phyloP scores from a whole-genome alignment of 2,329 filamentous ascomycete species.

The Diaporthe sp. region DNA sequence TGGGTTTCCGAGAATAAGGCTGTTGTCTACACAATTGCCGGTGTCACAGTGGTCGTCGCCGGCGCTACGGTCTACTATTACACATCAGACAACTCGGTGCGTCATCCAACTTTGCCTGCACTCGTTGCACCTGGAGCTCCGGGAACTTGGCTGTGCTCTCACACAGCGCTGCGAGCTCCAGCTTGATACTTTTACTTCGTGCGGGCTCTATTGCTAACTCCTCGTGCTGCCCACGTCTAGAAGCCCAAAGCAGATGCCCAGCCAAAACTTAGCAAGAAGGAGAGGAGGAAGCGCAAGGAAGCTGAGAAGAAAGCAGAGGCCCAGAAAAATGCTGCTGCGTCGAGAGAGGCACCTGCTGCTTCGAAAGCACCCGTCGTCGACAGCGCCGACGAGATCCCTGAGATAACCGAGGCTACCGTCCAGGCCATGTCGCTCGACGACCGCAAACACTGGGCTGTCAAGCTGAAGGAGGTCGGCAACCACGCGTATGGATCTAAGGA shows the following conservation, averaged over 20 bases:
- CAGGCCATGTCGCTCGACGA: slow-evolving; percentile 70
- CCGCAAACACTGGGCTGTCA: slow-evolving; percentile 87
- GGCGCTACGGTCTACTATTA: slow-evolving; percentile 96
- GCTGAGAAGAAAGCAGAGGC: slow-evolving; percentile 71
- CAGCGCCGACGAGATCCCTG: slow-evolving; percentile 77
- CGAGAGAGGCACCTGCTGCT: slow-evolving; percentile 47
- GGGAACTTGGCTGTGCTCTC: neutral
- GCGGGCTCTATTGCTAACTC: slow-evolving; percentile 4
- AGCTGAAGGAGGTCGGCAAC: slow-evolving; percentile 96
- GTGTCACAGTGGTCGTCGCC: slow-evolving; percentile 89
- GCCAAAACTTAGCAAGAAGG: slow-evolving; percentile 89
- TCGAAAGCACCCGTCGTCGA: slow-evolving; percentile 68
- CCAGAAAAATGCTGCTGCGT: slow-evolving; percentile 54
- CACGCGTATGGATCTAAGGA: slow-evolving; percentile 96
- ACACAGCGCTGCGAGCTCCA: neutral
- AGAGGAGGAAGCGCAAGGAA: slow-evolving; percentile 89
- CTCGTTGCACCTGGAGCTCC: neutral
- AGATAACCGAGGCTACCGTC: slow-evolving; percentile 72
- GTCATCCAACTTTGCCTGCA: slow-evolving; percentile 45
- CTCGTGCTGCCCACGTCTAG: neutral
- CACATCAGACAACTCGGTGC: slow-evolving; percentile 73
- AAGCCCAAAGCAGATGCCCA: slow-evolving; percentile 61
- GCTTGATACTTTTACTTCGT: neutral
- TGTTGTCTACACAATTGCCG: slow-evolving; percentile 95
- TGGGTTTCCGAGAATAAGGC: slow-evolving; percentile 98